phyloP scores from a whole-genome alignment of 345 rosid genomes.

The Nephelium lappaceum region DNA sequence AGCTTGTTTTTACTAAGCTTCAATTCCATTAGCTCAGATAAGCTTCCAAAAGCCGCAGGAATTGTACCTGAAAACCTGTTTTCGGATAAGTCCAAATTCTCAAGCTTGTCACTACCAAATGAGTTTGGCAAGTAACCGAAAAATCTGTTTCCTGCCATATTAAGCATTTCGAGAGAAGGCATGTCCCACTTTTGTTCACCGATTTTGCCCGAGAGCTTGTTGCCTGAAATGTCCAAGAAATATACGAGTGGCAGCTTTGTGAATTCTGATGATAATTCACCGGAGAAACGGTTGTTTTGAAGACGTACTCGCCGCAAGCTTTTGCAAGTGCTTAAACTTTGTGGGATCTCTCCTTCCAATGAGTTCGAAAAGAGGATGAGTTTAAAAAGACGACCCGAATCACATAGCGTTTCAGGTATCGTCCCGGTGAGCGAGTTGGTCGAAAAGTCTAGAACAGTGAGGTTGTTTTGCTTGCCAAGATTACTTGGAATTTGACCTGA shows the following conservation, averaged over 20 bases:
- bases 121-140: conserved; percentile 56
- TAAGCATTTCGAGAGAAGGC: conserved; percentile 78
- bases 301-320: conserved; percentile 77
- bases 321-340: conserved; percentile 49
- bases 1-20: conserved; percentile 61
- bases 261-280: conserved; percentile 55
- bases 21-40: conserved; percentile 60
- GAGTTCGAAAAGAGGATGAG: conserved; percentile 85
- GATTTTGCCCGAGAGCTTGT: conserved; percentile 60
- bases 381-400: conserved; percentile 68
- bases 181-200: conserved; percentile 60
- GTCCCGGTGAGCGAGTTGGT: conserved; percentile 71
- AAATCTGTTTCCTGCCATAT: conserved; percentile 63
- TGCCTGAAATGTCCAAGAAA: conserved; percentile 77
- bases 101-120: conserved; percentile 60
- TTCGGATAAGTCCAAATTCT: conserved; percentile 64
- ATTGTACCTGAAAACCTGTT: conserved; percentile 64
- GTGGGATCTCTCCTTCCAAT: conserved; percentile 62
- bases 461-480: conserved; percentile 66
- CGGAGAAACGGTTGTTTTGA: conserved; percentile 64
- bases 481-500: conserved; percentile 68
- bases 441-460: conserved; percentile 83
- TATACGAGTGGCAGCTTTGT: conserved; percentile 60
- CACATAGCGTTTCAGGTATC: conserved; percentile 67
- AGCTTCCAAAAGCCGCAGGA: conserved; percentile 44